A percentile compares a stretch with the other conserved stretches of the same genome.
Conservation (phyloP, 768 basidiomycete species). For the Gymnopilus junonius region DNA sequence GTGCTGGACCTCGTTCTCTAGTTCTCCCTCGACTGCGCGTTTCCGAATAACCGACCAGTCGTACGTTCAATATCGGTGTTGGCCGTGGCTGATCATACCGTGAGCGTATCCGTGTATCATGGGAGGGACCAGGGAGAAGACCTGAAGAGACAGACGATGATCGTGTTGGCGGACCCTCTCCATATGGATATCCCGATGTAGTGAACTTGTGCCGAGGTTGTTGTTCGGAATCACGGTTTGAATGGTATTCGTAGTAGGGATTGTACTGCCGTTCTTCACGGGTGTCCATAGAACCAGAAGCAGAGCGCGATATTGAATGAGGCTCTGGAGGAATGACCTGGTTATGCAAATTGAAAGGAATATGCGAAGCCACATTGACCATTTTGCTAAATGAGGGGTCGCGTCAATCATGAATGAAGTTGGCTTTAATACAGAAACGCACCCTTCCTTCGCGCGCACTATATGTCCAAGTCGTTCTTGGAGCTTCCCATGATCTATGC, state of each 20-base stretch:
- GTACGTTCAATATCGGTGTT: conserved; percentile 34
- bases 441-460: conserved; percentile 68
- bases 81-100: conserved; percentile 24
- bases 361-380: conserved; percentile 66
- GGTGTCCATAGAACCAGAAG: conserved; percentile 27
- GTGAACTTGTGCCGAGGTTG: conserved; percentile 19
- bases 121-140: conserved; percentile 12
- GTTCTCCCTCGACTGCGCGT: conserved; percentile 23
- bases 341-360: conserved; percentile 65
- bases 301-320: conserved; percentile 32
- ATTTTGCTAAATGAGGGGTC: conserved; percentile 52
- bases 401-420: conserved; percentile 1
- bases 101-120: conserved; percentile 13
- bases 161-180: conserved; percentile 8
- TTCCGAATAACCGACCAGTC: conserved; percentile 32
- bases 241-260: conserved; percentile 21
- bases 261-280: conserved; percentile 21
- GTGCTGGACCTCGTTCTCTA: conserved; percentile 15
- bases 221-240: conserved; percentile 15
- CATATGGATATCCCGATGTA: conserved; percentile 9
- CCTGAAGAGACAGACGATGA: conserved; percentile 12
- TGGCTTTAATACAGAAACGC: conserved; percentile 22
- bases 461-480: conserved; percentile 60
- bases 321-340: conserved; percentile 29
- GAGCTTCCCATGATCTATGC: conserved; percentile 53